These are phyloP conservation scores for Boechera divaricarpa DNA, from an alignment of 345 rosid species.

Conservation along the genomic window DNA sequence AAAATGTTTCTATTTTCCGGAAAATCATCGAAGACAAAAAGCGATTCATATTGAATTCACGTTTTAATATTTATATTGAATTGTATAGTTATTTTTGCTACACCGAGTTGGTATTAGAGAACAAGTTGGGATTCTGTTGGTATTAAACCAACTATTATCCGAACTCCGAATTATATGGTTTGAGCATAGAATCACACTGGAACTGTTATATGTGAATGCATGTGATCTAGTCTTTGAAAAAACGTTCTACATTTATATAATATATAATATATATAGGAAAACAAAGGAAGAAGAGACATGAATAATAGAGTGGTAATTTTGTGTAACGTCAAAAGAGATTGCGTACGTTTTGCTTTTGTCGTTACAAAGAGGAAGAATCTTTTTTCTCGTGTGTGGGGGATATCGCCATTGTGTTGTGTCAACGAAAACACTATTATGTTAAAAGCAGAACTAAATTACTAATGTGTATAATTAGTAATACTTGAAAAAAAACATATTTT, in stretches of 20 bases:
- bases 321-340: constrained; percentile 36
- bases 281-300: constrained; percentile 23
- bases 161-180: too few species aligned
- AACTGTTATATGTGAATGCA: constrained; percentile 5
- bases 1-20: too few species aligned
- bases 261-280: neutral
- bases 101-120: too few species aligned
- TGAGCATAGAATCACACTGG: too few species aligned
- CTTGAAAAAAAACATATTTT: too few species aligned
- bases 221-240: neutral
- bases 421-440: constrained; percentile 10
- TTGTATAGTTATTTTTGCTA: too few species aligned
- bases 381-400: constrained; percentile 24
- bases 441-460: neutral
- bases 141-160: neutral
- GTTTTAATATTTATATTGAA: too few species aligned
- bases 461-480: neutral
- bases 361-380: constrained; percentile 40
- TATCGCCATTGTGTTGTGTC: constrained; percentile 19
- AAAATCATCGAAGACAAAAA: too few species aligned
- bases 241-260: neutral
- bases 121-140: too few species aligned
- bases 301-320: constrained; percentile 13
- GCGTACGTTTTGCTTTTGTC: constrained; percentile 43
- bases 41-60: too few species aligned